Base-by-base conservation (phyloP, 192 early-diverging fungal species). In the Dissophora ornata region DNA sequence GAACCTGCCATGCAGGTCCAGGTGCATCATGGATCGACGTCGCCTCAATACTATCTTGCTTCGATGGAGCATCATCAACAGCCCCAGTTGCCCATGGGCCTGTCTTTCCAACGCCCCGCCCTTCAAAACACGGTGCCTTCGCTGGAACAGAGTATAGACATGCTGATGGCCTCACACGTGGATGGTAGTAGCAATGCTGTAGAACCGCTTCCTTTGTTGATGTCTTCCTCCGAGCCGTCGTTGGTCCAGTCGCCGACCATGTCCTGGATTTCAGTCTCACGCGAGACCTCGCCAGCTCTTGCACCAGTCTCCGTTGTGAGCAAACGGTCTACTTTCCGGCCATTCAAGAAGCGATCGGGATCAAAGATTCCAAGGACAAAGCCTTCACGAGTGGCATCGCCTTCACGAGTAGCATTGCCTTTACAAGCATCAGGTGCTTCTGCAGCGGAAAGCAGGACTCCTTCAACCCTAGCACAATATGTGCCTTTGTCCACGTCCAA, bases 201-300 rank as follows among this genome's bases (percentile, higher is more conserved):
- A 3, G 42, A 46, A 47, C 22, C 34, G 30, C 34, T 3, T 32
- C 28, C 16, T 5, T 15, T 16, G 15, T 36, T 30, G 22, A 21
- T 53, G 51, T 8, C 21, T 16, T 57, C 62, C 4, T 40, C 65
- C 0, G 32, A 34, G 4, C 0, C 46, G 1, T 30, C 66, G 11
- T 19, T 49, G 36, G 47, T 33, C 24, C 30, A 46, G 19, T 74
- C 70, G 1, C 61, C 61, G 1, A 48, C 42, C 11, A n/a, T 48
- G 46, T 63, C 69, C 11, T 58, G 68, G 68, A 34, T 26, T 0
- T 63, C 61, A 4, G 19, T 36, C 21, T 63, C 69, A 4, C 60
- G 59, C 29, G 49, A 55, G 22, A 36, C n/a, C 15, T 63, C 63
- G 6, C 49, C 50, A 12, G 42, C 49, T 4, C 13, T 11, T n/a